phyloP scores from a whole-genome alignment of 129 eudicot species.

The Ambrosia artemisiifolia region DNA sequence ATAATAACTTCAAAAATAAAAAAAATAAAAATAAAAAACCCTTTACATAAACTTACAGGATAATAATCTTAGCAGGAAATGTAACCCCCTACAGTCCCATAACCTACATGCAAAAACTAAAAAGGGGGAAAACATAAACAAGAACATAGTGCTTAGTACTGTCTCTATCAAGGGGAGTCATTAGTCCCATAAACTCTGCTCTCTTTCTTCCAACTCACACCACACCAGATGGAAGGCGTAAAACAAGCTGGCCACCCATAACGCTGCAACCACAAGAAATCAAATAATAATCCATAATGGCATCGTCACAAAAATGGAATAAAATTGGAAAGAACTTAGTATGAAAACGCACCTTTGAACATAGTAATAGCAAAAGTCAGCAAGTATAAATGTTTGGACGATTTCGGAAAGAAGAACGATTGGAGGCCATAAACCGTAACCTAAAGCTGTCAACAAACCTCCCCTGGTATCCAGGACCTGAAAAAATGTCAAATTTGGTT shows the following conservation, averaged over 20 bases:
- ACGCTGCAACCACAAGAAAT: constrained; percentile 34
- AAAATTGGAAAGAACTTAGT: neutral
- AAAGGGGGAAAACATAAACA: neutral
- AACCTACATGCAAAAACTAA: neutral
- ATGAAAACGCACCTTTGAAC: neutral
- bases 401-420: neutral
- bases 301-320: neutral
- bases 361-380: neutral
- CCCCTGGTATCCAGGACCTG: neutral
- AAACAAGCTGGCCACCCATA: constrained; percentile 51
- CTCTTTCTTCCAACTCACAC: constrained; percentile 29
- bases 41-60: constrained; percentile 19
- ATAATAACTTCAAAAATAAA: neutral
- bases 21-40: neutral
- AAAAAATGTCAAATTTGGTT: neutral
- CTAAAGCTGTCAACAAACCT: constrained; percentile 1
- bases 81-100: constrained; percentile 13
- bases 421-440: constrained; percentile 3
- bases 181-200: constrained; percentile 3
- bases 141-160: constrained; percentile 16
- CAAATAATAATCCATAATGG: neutral
- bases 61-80: constrained; percentile 10
- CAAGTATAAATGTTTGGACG: neutral
- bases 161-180: constrained; percentile 16
- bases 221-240: constrained; percentile 62